Evolutionary conservation across 345 rosid genomes (phyloP).

Genomic region (Cardamine occulta): DNA sequence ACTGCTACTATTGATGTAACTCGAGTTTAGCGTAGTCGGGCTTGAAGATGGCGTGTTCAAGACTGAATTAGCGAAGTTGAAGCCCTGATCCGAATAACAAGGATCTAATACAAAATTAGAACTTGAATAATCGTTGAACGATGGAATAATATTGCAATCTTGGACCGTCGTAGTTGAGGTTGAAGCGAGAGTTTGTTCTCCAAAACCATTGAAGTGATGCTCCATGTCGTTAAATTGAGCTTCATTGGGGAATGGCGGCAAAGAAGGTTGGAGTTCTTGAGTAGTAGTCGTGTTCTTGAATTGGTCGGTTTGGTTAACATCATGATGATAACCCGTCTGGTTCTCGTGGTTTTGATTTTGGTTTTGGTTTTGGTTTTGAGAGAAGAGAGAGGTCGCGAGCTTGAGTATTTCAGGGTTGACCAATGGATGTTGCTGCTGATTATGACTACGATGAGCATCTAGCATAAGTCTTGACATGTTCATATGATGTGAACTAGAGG

Average conservation of each 20-base stretch:
- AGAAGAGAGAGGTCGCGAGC: constrained; percentile 38
- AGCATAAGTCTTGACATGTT: constrained; percentile 56
- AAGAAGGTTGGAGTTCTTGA: constrained; percentile 48
- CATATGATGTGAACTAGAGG: constrained; percentile 48
- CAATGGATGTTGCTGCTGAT: constrained; percentile 33
- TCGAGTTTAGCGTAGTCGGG: constrained; percentile 65
- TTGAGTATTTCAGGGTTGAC: constrained; percentile 48
- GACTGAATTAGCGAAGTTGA: constrained; percentile 54
- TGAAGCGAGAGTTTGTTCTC: constrained; percentile 39
- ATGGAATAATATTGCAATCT: constrained; percentile 40
- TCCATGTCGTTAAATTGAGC: constrained; percentile 33
- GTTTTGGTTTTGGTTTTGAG: constrained; percentile 41
- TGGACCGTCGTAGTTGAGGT: constrained; percentile 34
- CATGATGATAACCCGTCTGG: constrained; percentile 19
- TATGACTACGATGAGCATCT: constrained; percentile 42
- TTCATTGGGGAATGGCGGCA: constrained; percentile 45
- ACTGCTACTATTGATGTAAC: constrained; percentile 51
- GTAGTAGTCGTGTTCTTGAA: constrained; percentile 28
- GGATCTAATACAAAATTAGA: constrained; percentile 46
- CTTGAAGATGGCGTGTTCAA: constrained; percentile 71
- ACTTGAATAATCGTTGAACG: constrained; percentile 42
- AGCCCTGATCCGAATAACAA: constrained; percentile 44
- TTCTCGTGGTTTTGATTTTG: constrained; percentile 39
- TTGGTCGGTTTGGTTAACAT: constrained; percentile 37
- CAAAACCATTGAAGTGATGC: constrained; percentile 22